Base-by-base conservation (phyloP, 2,329 filamentous ascomycete species). In the Pseudogymnoascus sp. region DNA sequence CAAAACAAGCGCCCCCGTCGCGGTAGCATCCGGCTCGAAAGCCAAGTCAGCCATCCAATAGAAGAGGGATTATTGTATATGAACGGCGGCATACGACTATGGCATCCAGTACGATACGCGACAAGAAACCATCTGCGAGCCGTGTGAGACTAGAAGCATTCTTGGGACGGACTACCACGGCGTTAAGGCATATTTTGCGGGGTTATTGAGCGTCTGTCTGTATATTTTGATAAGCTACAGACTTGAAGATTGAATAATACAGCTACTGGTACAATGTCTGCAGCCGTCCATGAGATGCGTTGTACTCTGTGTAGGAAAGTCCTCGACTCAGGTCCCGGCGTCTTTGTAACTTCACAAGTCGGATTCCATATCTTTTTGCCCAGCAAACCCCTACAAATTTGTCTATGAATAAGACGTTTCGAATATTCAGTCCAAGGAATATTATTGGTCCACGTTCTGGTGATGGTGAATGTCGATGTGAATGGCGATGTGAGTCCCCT, bases 1-100 rank as follows among this genome's bases (percentile, higher is more conserved):
- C 23, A 61, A 67, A 63, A 70, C 70, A 61, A 66, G 64, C 52
- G 63, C 3, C 49, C n/a, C 62, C 41, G 62, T 61, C 40, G 33
- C 60, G 7, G 58, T 21, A 41, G 49, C 63, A 49, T 52, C 65
- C 7, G 63, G 65, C 55, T 58, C 58, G 64, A 67, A 69, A 37
- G 55, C 61, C 25, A 68, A 67, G 65, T 35, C 35, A 61, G 9
- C 12, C 18, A 28, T 59, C 23, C 49, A 62, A 16, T 58, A 38
- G 40, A 31, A 60, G 18, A 18, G 16, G 18, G n/a, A 8, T 55
- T 55, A 16, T 33, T 35, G 28, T 21, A 55, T 55, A 21, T 55
- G 28, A 33, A 21, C 16, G 28, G 49, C 11, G 9, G 9, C 28
- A 55, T 33, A 21, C 8, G 16, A 5, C 11, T n/a, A 14, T 6